phyloP scores from a whole-genome alignment of 805 yeast species.

The Candida hungchunana region DNA sequence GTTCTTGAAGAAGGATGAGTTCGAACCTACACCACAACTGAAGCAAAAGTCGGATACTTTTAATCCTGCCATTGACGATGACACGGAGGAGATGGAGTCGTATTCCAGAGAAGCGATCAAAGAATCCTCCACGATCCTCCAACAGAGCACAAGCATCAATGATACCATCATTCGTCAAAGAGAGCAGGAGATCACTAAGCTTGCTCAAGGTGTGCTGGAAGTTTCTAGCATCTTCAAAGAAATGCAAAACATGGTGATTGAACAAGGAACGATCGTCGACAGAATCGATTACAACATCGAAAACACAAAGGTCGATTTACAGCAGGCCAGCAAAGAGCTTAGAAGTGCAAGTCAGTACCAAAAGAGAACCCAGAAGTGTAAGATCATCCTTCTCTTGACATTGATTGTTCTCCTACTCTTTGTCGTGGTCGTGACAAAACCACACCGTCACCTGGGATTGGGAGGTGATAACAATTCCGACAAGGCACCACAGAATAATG shows the following conservation, averaged over 20 bases:
- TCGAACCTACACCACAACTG: constrained; percentile 38
- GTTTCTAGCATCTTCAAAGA: constrained; percentile 91
- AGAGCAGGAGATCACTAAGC: constrained; percentile 82
- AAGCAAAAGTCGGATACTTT: constrained; percentile 14
- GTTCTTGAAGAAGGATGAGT: constrained; percentile 77
- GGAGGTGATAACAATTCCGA: constrained; percentile 12
- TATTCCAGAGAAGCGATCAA: constrained; percentile 51
- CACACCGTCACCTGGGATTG: constrained; percentile 29
- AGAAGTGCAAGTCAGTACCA: constrained; percentile 76
- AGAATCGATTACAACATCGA: constrained; percentile 89
- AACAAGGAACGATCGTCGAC: constrained; percentile 92
- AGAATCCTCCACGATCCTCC: constrained; percentile 39
- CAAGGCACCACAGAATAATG: constrained; percentile 4
- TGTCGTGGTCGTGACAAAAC: constrained; percentile 66
- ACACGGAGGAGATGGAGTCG: constrained; percentile 40
- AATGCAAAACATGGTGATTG: constrained; percentile 85
- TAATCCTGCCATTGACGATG: constrained; percentile 30
- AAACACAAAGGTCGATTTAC: constrained; percentile 71
- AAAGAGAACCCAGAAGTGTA: constrained; percentile 86
- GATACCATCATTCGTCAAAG: constrained; percentile 57
- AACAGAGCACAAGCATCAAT: constrained; percentile 32
- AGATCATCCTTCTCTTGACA: constrained; percentile 68
- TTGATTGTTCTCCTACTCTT: constrained; percentile 69
- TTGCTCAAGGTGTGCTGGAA: constrained; percentile 93
- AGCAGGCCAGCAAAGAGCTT: constrained; percentile 74